These are phyloP conservation scores for Botrytis pseudocinerea DNA, from an alignment of 2,329 filamentous ascomycete genomes.

Conservation along the genomic window DNA sequence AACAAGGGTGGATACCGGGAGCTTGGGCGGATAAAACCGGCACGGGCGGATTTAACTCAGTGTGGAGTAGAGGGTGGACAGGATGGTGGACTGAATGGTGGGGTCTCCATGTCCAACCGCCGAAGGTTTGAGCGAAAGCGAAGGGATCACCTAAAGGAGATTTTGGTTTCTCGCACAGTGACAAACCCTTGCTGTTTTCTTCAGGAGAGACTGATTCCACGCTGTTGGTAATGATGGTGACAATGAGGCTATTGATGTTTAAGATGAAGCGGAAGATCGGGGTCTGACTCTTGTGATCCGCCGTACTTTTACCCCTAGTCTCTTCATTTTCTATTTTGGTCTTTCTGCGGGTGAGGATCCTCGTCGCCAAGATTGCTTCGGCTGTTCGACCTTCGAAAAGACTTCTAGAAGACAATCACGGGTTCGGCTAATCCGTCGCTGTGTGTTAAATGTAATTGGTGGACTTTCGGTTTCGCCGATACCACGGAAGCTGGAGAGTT, in stretches of 20 bases:
- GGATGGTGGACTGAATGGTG: constrained; percentile 1
- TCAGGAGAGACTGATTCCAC: neutral
- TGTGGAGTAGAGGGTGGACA: neutral
- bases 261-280: neutral
- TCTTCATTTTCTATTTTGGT: constrained; percentile 10
- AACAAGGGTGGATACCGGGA: neutral
- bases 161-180: neutral
- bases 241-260: neutral
- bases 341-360: constrained; percentile 4
- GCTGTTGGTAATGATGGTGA: neutral
- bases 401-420: constrained; percentile 2
- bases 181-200: neutral
- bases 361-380: constrained; percentile 2
- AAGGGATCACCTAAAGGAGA: constrained; percentile 1
- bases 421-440: neutral
- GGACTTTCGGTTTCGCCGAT: constrained; percentile 16
- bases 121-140: constrained; percentile 20
- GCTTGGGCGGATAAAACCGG: constrained; percentile 10
- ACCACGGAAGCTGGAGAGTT: neutral
- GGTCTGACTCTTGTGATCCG: neutral
- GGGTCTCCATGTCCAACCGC: constrained; percentile 18
- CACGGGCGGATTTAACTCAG: constrained; percentile 1
- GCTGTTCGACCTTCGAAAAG: neutral
- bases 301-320: neutral
- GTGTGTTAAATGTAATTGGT: neutral